Base-by-base conservation (phyloP, 805 yeast species). In the Myxozyma neotropica region DNA sequence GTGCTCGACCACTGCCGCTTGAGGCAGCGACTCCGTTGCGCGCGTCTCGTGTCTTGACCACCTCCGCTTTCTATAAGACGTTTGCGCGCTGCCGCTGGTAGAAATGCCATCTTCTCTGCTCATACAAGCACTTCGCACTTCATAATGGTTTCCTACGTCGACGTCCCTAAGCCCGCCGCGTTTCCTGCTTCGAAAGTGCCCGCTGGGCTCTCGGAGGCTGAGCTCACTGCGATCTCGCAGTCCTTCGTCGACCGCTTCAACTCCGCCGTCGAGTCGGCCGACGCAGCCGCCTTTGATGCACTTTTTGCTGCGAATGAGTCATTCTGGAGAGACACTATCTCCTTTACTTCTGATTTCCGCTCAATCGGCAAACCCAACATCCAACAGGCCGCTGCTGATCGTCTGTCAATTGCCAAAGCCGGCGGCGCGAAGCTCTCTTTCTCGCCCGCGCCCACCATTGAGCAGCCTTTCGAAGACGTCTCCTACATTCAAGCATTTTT, bases 261-360 rank as follows among this genome's bases (percentile, higher is more conserved):
- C 45, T 1, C 53, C 3, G 68, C 68, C 21, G 60, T 58, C 27
- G 26, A 29, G 31, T 4, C 51, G 17, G 35, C 24, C 21, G 47
- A 64, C 44, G 62, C 64, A 1, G 57, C 36, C 15, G 52, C 50
- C 7, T 66, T 66, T 43, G 59, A 58, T 21, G 55, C 46, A 19
- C 51, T 65, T 26, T 47, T 67, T 38, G 45, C 57, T 7, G 46
- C 15, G 4, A 58, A 33, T 17, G 68, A 53, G 23, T 24, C 63
- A 15, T 61, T 27, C 53, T 67, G 69, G 68, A 57, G 69, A 55
- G 69, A 67, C 56, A 40, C 59, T 8, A 55, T 67, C 38, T 61
- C 65, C 7, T 67, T 67, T 57, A 67, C 68, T 19, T 62, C 57
- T 39, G 69, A 67, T 53, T 65, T 53, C 57, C 56, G 68, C 50